Base-by-base conservation (phyloP, 2,329 filamentous ascomycete genomes). In the Cryphonectria nitschkei region DNA sequence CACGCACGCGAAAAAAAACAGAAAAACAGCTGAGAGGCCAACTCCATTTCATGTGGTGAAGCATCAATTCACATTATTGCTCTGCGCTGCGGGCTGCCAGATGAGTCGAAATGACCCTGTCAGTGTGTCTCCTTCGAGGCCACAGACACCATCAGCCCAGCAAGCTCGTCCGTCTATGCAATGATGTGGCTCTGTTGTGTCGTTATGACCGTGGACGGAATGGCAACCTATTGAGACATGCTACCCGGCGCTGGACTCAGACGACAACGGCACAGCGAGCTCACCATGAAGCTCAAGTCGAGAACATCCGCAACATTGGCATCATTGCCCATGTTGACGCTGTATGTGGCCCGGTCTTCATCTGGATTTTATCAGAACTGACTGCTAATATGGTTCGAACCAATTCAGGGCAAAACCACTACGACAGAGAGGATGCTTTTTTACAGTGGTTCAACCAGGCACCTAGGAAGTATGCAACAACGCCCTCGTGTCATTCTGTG, bases 251-350 rank as follows among this genome's bases (percentile, higher is more conserved):
- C 41, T 71, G 71, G 71, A 63, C 29, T 22, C 68, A 72, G 19
- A 32, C 43, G 19, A 32, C 43, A 22, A 50, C 63, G 13, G 50
- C 52, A 6, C 70, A 54, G 29, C 54, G 54, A 5, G 50, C 76
- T 70, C 76, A 81, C 54, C 76, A 80, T 43, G 81, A 82, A 62
- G 77, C 79, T 41, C 77, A 76, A 29, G 83, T 90, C 26, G 85
- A 88, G 54, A 88, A 88, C 76, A 96, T 95, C 67, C 88, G 95
- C 76, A 99, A 99, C 79, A 98, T 99, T 79, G 96, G 96, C 73
- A 98, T 99, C 75, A 98, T 99, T 80, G 96, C 96, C 72, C 96
- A 99, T 81, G 97, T 99, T 74, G 96, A 98, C 89, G 96, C 96
- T 70, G 87, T 89, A 80, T 69, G 86, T 80, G 16, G 13, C 6